These are phyloP conservation scores for Jacaranda mimosifolia DNA, from an alignment of 257 asterid species.

Conservation along the genomic window DNA sequence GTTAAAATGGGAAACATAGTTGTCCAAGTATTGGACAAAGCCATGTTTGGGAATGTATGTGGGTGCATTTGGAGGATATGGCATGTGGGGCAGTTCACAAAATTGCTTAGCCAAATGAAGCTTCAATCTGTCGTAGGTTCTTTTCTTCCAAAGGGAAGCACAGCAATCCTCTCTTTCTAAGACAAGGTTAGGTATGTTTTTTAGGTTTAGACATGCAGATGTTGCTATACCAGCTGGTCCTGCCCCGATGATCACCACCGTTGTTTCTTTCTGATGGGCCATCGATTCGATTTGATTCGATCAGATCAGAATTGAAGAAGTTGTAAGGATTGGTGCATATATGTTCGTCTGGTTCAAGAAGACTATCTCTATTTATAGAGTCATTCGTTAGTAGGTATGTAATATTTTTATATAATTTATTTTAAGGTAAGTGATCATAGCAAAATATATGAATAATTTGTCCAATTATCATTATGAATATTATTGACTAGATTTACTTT, in stretches of 20 bases:
- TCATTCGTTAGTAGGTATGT: too few species aligned
- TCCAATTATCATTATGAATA: too few species aligned
- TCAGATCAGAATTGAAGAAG: too few species aligned
- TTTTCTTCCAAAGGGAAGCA: constrained; percentile 64
- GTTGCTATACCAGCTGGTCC: constrained; percentile 76
- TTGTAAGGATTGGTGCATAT: too few species aligned
- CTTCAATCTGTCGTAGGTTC: constrained; percentile 58
- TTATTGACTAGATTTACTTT: too few species aligned
- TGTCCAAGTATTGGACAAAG: constrained; percentile 57
- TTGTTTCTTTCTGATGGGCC: constrained; percentile 25
- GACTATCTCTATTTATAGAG: too few species aligned
- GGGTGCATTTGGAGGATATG: constrained; percentile 49
- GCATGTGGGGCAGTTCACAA: constrained; percentile 61
- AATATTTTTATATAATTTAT: too few species aligned
- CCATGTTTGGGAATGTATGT: constrained; percentile 47
- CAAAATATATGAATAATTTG: too few species aligned
- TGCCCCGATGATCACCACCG: constrained; percentile 57
- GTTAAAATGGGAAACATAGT: constrained; percentile 36
- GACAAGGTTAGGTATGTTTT: constrained; percentile 53
- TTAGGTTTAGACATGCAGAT: constrained; percentile 56
- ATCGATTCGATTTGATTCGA: too few species aligned
- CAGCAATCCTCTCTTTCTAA: constrained; percentile 65
- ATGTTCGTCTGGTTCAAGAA: too few species aligned
- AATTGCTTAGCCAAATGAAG: constrained; percentile 65
- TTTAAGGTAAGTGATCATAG: too few species aligned